A percentile compares a stretch with the other conserved stretches of the same genome.
phyloP scores from a whole-genome alignment of 2,329 filamentous ascomycete species.

The Paraconiothyrium sp. region DNA sequence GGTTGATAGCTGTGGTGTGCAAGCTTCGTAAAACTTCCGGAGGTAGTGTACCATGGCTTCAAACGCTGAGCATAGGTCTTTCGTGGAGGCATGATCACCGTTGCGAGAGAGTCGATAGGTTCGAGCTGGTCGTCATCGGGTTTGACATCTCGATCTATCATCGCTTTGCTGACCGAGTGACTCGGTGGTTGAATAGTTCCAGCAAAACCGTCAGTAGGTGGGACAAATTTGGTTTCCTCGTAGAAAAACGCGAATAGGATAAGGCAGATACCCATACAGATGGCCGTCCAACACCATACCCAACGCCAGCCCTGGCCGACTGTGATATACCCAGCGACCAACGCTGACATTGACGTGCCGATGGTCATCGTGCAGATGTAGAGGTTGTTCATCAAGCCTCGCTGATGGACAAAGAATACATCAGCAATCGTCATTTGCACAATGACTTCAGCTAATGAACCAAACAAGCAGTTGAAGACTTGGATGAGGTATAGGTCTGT shows the following conservation, averaged over 20 bases:
- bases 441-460: slow-evolving; percentile 55
- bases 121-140: neutral
- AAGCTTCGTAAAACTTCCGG: slow-evolving; percentile 36
- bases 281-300: slow-evolving; percentile 50
- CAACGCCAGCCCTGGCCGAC: slow-evolving; percentile 59
- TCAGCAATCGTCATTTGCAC: slow-evolving; percentile 61
- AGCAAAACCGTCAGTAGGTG: slow-evolving; percentile 17
- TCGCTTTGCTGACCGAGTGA: neutral
- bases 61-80: slow-evolving; percentile 58
- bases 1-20: slow-evolving; percentile 50
- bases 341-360: slow-evolving; percentile 34
- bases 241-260: slow-evolving; percentile 56
- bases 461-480: slow-evolving; percentile 55
- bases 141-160: neutral
- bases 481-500: slow-evolving; percentile 58
- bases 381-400: slow-evolving; percentile 58
- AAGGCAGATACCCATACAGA: slow-evolving; percentile 52
- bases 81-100: slow-evolving; percentile 9
- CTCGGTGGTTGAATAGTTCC: neutral
- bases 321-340: slow-evolving; percentile 49
- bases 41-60: slow-evolving; percentile 44
- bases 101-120: neutral
- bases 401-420: slow-evolving; percentile 60
- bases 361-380: slow-evolving; percentile 54
- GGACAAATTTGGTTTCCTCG: slow-evolving; percentile 46